Percentiles rank a stretch among this genome's conserved stretches.
Evolutionary conservation across 805 yeast species (phyloP).

Genomic region (Candida glaebosa): DNA sequence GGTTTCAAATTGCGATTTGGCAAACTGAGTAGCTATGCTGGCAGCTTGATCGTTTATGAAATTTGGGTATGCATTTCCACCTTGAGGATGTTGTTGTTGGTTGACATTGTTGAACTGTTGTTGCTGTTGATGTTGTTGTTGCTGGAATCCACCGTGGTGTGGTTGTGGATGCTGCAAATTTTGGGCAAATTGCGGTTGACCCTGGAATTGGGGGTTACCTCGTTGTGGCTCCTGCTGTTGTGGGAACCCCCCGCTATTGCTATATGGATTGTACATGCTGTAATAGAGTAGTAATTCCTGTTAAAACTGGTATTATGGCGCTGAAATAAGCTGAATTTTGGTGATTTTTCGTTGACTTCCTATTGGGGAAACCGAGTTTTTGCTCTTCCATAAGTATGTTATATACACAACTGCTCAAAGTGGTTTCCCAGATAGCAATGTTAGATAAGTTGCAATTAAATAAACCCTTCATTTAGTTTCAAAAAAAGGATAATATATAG

Average conservation of each 20-base stretch:
- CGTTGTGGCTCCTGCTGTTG: slow-evolving; percentile 20
- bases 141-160: slow-evolving; percentile 15
- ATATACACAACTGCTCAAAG: not conserved
- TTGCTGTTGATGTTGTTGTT: slow-evolving; percentile 15
- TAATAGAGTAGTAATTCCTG: too few species aligned
- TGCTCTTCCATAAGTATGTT: not conserved
- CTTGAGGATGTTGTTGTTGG: slow-evolving; percentile 21
- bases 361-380: not conserved
- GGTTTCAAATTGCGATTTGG: slow-evolving; percentile 77
- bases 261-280: slow-evolving; percentile 40
- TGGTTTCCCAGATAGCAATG: not conserved
- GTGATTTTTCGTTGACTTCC: not conserved
- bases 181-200: slow-evolving; percentile 19
- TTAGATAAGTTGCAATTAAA: too few species aligned
- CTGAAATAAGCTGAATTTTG: not conserved
- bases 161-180: slow-evolving; percentile 32
- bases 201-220: slow-evolving; percentile 15
- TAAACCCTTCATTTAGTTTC: not conserved
- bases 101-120: slow-evolving; percentile 18
- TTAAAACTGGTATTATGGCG: too few species aligned
- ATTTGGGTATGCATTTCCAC: slow-evolving; percentile 20
- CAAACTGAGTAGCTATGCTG: slow-evolving; percentile 82
- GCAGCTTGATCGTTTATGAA: slow-evolving; percentile 77
- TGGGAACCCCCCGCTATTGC: slow-evolving; percentile 18
- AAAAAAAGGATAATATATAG: not conserved